Percentiles rank a stretch among this genome's conserved stretches.
Evolutionary conservation across 495 filamentous ascomycete genomes (phyloP).

Genomic region (Aspergillus sclerotiicarbonarius): DNA sequence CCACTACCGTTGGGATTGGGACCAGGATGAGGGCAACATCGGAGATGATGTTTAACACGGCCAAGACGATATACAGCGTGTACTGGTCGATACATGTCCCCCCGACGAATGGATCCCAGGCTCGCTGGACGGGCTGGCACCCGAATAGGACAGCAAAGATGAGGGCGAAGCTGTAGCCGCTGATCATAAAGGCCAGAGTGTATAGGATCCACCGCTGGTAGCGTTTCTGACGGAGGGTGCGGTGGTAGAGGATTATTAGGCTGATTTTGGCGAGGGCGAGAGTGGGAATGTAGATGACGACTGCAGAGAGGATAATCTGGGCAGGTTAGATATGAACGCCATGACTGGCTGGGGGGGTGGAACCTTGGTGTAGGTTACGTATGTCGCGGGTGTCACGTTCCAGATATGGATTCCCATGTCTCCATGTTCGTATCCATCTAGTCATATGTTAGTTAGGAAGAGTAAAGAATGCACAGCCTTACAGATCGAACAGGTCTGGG

Average conservation of each 20-base stretch:
- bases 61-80: conserved; percentile 31
- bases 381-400: conserved; percentile 15
- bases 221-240: conserved; percentile 19
- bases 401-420: conserved; percentile 19
- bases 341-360: conserved; percentile 10
- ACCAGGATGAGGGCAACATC: conserved; percentile 35
- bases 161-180: conserved; percentile 24
- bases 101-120: conserved; percentile 26
- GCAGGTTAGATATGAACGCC: conserved; percentile 22
- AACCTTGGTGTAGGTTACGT: background rate
- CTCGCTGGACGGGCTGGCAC: conserved; percentile 31
- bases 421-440: conserved; percentile 14
- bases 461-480: background rate
- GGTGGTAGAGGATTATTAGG: conserved; percentile 29
- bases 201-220: conserved; percentile 15
- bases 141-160: conserved; percentile 29
- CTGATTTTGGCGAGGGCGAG: conserved; percentile 32
- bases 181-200: conserved; percentile 19
- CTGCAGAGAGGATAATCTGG: conserved; percentile 24
- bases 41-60: conserved; percentile 33
- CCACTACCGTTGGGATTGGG: conserved; percentile 28
- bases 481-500: conserved; percentile 1
- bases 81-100: conserved; percentile 30
- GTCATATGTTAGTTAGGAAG: background rate
- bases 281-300: conserved; percentile 29